These are phyloP conservation scores for Entomortierella chlamydospora DNA, from an alignment of 192 early-diverging fungal genomes.

Conservation along the genomic window DNA sequence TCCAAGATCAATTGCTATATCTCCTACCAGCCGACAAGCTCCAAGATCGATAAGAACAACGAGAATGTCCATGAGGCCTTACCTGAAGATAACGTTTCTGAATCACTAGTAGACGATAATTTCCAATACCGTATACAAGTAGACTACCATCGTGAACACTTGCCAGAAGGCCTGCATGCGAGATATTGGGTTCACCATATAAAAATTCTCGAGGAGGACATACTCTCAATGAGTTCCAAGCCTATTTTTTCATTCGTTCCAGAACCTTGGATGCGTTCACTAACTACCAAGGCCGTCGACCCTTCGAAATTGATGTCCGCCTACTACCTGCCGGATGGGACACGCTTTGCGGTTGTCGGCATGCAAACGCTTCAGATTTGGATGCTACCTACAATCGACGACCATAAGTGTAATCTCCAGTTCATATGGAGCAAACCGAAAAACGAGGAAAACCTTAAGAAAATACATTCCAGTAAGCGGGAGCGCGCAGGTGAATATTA, in stretches of 20 bases:
- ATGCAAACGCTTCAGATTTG: slow-evolving; percentile 43
- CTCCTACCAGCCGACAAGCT: slow-evolving; percentile 15
- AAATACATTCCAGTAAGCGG: too few species aligned
- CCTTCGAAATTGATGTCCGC: slow-evolving; percentile 18
- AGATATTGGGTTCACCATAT: slow-evolving; percentile 39
- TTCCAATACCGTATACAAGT: neutral
- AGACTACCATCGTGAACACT: slow-evolving; percentile 10
- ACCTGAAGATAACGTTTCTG: neutral
- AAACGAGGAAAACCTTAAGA: slow-evolving; percentile 14
- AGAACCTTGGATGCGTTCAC: slow-evolving; percentile 42
- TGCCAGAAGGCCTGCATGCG: slow-evolving; percentile 29
- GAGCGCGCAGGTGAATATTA: slow-evolving; percentile 33
- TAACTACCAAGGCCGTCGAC: slow-evolving; percentile 7
- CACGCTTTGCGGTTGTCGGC: slow-evolving; percentile 28
- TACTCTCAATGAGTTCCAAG: neutral
- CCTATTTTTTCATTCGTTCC: slow-evolving; percentile 42
- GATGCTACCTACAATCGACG: slow-evolving; percentile 25
- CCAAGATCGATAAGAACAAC: neutral
- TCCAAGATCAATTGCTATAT: slow-evolving; percentile 36
- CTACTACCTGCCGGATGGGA: slow-evolving; percentile 19
- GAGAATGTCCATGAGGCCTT: neutral
- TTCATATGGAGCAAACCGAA: slow-evolving; percentile 50
- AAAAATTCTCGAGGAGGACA: slow-evolving; percentile 21
- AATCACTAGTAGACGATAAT: neutral
- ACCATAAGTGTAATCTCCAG: slow-evolving; percentile 28